Evolutionary conservation across 2,329 filamentous ascomycete species (phyloP), one percentile per base, ranked within the genome.

Genomic region (Colletotrichum chrysophilum): DNA sequence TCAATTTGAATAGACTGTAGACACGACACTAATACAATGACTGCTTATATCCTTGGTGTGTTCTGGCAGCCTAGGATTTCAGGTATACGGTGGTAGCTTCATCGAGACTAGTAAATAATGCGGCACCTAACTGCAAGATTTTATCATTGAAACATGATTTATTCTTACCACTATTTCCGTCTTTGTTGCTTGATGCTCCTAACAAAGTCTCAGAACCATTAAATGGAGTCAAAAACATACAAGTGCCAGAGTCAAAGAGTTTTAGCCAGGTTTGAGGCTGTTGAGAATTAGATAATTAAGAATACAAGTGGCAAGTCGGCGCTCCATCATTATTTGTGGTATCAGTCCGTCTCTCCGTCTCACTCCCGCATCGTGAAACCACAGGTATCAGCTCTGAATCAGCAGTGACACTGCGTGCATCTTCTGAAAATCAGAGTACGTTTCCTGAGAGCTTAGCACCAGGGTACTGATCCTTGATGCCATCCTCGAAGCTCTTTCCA

Each of bases 401-500:
- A 28, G 14, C 24, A 58, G 55, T 58, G 9, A 18, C 18, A 28
- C 4, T 52, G 6, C 43, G 43, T 52, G 6, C 43, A n/a, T 21
- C 60, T 64, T 36, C 5, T 18, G 1, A n/a, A 21, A 4, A 6
- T 75, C 28, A 75, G 18, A 75, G 56, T 4, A 75, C 64, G 4
- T 48, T 48, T 16, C 14, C 70, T 16, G 70, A 67, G 10, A 72
- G 43, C 8, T 21, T 66, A 3, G 73, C 70, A 10, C 73, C 73
- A 7, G 73, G 73, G 64, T 68, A 75, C 55, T 18, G 30, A 4
- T n/a, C 55, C 48, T 64, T 68, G 16, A 75, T 71, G 7, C 70
- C 73, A 5, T 75, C 73, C 7, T 73, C 73, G 1, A 75, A 66
- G 8, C 43, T 68, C 43, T 79, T 71, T 2, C 81, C 82, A n/a